Evolutionary conservation across 345 rosid genomes (phyloP), one percentile per base, ranked within the genome.

Genomic region (Nasturtium officinale): DNA sequence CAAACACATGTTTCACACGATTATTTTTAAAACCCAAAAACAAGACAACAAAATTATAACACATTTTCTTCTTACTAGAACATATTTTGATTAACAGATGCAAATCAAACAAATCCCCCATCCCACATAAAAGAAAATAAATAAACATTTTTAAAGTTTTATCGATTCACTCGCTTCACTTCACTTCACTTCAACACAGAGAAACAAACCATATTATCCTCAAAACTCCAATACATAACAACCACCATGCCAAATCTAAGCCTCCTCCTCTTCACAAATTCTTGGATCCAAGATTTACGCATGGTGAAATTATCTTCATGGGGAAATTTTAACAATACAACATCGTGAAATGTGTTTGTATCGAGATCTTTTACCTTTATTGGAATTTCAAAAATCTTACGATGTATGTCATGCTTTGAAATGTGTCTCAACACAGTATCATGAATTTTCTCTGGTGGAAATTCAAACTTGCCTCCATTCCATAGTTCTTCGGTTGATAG

Each of bases 171-270:
- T n/a, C 0, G n/a, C n/a, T 43, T 9, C 57, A n/a, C n/a, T 26
- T 58, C 15, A 4, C 15, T 15, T 50, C 61, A 21, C n/a, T 60
- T 46, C 13, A 75, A 42, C 25, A 75, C 69, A 9, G 46, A 60
- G 29, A 67, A 75, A 60, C 56, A 75, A 21, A 59, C 55, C 25
- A 50, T 20, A 10, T 1, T 5, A 59, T 0, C 33, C 6, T 30
- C 7, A 0, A 42, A 30, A 75, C 32, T 47, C 69, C 78, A 75
- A 51, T 60, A 67, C 38, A 75, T 28, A 30, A 56, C 55, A 75
- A 67, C 45, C 8, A 67, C 55, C 74, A 75, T 75, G 35, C 68
- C 78, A 40, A 7, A 9, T 20, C 16, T 61, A 67, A 75, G 73
- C 11, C 13, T n/a, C 17, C 69, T 75, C 16, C 78, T 29, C 16